A percentile compares a stretch with the other conserved stretches of the same genome.
These are phyloP conservation scores for Ogataea paradorogensis DNA, from an alignment of 805 yeast species.

Conservation along the genomic window DNA sequence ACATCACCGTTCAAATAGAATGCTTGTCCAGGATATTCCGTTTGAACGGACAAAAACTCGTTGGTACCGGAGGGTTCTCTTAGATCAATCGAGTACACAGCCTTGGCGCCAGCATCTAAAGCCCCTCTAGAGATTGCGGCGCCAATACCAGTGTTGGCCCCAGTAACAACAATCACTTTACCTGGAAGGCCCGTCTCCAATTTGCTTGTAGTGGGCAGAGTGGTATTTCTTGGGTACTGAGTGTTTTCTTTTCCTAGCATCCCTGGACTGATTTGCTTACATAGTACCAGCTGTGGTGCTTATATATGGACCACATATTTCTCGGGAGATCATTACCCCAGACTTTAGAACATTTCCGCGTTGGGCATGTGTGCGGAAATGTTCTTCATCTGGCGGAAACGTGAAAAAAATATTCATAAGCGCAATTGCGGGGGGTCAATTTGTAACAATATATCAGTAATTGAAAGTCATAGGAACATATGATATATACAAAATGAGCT, in stretches of 20 bases:
- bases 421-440: background rate
- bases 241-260: background rate
- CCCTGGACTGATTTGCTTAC: background rate
- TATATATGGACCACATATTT: background rate
- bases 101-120: conserved; percentile 13
- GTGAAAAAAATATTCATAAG: background rate
- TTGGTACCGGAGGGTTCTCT: conserved; percentile 13
- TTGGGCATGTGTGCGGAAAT: background rate
- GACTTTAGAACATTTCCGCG: conserved; percentile 4
- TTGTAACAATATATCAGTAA: no score
- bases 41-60: conserved; percentile 10
- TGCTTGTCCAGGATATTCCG: conserved; percentile 12
- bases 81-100: conserved; percentile 12
- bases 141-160: conserved; percentile 17
- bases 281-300: background rate
- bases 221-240: background rate
- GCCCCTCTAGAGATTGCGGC: conserved; percentile 15
- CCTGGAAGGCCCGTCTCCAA: conserved; percentile 15
- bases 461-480: no score
- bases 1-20: conserved; percentile 11
- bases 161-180: conserved; percentile 13
- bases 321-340: conserved; percentile 1
- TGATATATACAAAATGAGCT: conserved; percentile 5
- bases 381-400: background rate
- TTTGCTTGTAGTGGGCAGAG: background rate